A percentile compares a stretch with the other conserved stretches of the same genome.
Evolutionary conservation across 805 yeast species (phyloP).

Genomic region (Kuraishia ogatae): DNA sequence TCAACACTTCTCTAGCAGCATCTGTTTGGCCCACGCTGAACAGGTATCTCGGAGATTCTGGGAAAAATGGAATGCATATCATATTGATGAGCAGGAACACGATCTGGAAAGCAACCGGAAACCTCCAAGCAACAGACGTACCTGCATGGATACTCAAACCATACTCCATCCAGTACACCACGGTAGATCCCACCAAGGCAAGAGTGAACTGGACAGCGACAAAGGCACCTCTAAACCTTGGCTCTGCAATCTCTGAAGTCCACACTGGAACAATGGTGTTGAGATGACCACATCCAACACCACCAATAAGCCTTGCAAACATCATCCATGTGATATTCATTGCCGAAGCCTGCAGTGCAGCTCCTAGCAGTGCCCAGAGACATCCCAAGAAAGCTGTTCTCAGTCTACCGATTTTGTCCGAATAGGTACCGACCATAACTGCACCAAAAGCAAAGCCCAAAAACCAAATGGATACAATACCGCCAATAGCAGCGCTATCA

Average conservation of each 20-base stretch:
- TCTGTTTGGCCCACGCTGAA: constrained; percentile 29
- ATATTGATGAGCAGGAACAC: constrained; percentile 20
- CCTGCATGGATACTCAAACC: constrained; percentile 32
- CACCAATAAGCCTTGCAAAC: constrained; percentile 31
- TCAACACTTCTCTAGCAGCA: constrained; percentile 26
- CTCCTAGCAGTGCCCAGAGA: constrained; percentile 17
- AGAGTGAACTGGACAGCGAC: constrained; percentile 36
- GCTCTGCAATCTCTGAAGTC: constrained; percentile 31
- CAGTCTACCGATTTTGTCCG: constrained; percentile 2
- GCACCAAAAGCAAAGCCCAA: constrained; percentile 2
- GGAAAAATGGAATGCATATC: constrained; percentile 18
- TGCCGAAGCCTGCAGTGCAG: constrained; percentile 23
- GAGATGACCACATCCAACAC: constrained; percentile 31
- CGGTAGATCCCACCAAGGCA: constrained; percentile 29
- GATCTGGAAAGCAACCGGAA: constrained; percentile 33
- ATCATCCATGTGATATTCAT: constrained; percentile 33
- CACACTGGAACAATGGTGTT: constrained; percentile 35
- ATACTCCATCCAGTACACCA: constrained; percentile 34
- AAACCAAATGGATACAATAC: constrained; percentile 2
- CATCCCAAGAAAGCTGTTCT: constrained; percentile 2
- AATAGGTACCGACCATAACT: constrained; percentile 1
- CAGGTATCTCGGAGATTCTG: constrained; percentile 50
- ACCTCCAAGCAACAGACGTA: constrained; percentile 31
- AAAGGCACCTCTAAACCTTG: constrained; percentile 24
- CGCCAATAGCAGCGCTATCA: constrained; percentile 1